Base-by-base conservation (phyloP, 352 stramenopile species). In the Phytopythium litorale region DNA sequence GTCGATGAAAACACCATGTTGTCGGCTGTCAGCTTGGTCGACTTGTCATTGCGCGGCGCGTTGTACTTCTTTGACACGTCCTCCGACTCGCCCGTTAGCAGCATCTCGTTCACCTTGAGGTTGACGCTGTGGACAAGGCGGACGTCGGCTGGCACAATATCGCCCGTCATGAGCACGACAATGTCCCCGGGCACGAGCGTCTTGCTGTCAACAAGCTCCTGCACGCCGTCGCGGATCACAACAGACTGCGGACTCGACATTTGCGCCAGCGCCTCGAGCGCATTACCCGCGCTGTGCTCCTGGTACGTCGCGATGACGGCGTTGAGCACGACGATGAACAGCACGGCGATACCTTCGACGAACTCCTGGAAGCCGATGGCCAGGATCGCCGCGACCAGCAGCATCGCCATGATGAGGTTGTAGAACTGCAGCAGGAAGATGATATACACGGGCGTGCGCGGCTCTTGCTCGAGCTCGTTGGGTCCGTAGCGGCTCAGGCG, bases 1-100 rank as follows among this genome's bases (percentile, higher is more conserved):
- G 74, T 98, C 65, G 63, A 99, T 60, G 68, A 92, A 72, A 99
- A 99, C 0, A 97, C 80, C 69, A 99, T 91, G 76, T 99, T 84
- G 59, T 76, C 76, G 3, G 79, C 77, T 28, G 81, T 91, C 35
- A 89, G 64, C 54, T 92, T 87, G 40, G 56, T 56, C 11, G 67
- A 55, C 33, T 75, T 71, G 45, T 56, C 65, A 9, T 64, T 54
- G 9, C 75, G 66, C 19, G 62, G 49, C 28, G 69, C 68, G 49
- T 85, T 89, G 60, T 70, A 87, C 38, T 86, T 84, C 70, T 94
- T 92, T 7, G 73, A 43, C 0, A 92, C 83, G 55, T 90, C 92
- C 60, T 92, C 72, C 0, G 92, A 91, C 64, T 99, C 96, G 38
- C 96, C 96, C 18, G 96, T 98, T 0, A 99, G 78, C 66, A 92